Conservation (phyloP, 1,284 basidiomycete species). For the Trichosporon asahii region DNA sequence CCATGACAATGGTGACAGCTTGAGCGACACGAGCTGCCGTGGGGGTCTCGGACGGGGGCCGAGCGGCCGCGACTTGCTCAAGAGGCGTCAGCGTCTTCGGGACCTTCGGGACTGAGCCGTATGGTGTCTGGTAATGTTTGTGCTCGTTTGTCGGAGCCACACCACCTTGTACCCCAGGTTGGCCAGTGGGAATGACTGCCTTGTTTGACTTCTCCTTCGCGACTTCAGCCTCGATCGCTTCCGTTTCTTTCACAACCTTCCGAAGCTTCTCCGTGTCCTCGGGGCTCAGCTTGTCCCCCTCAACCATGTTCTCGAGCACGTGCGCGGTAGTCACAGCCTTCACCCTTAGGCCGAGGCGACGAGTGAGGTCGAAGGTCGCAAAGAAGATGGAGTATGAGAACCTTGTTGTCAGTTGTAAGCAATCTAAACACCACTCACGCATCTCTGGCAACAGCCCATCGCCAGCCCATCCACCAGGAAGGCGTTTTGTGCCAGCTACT, state of each 20-base stretch:
- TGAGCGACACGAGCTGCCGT: slow-evolving; percentile 47
- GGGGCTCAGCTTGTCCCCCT: neutral
- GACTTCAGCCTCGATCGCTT: neutral
- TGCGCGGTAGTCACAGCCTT: slow-evolving; percentile 25
- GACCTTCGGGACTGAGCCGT: neutral
- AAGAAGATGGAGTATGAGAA: slow-evolving; percentile 50
- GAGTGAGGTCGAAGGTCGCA: slow-evolving; percentile 49
- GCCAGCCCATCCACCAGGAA: slow-evolving; percentile 49
- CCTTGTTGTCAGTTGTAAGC: slow-evolving; percentile 19
- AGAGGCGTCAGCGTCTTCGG: slow-evolving; percentile 1
- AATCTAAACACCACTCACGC: slow-evolving; percentile 27
- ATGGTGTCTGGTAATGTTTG: neutral
- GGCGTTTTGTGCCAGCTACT: slow-evolving; percentile 39
- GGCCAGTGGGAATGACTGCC: neutral
- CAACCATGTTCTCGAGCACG: neutral
- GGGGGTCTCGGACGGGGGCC: slow-evolving; percentile 28
- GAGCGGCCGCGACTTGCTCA: slow-evolving; percentile 10
- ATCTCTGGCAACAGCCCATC: slow-evolving; percentile 45
- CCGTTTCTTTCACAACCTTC: neutral
- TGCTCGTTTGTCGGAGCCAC: neutral
- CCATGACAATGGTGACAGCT: slow-evolving; percentile 46
- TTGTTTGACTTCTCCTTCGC: slow-evolving; percentile 8
- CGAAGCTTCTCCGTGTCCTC: neutral
- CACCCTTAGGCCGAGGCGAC: slow-evolving; percentile 44
- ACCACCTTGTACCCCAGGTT: neutral